Evolutionary conservation across 1,284 basidiomycete genomes (phyloP).

Genomic region (Xerocomus minutiporus): DNA sequence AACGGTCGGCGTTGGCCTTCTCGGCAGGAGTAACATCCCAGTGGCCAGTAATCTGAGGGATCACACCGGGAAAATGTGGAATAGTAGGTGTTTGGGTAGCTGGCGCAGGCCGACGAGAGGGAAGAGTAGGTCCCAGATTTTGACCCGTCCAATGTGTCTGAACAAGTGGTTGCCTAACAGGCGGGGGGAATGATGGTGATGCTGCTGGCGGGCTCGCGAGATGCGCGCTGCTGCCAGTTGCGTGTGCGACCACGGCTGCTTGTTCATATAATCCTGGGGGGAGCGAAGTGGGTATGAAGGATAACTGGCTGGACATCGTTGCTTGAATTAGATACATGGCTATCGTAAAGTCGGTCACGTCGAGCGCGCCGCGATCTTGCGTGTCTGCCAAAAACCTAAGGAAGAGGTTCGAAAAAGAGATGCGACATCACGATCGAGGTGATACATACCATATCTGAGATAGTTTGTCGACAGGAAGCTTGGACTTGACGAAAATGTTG

Average conservation of each 20-base stretch:
- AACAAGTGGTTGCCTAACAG: constrained; percentile 32
- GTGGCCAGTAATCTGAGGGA: constrained; percentile 25
- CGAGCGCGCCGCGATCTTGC: constrained; percentile 85
- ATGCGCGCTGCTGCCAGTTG: constrained; percentile 57
- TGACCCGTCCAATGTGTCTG: constrained; percentile 67
- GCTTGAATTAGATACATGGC: constrained; percentile 97
- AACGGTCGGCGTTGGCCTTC: constrained; percentile 76
- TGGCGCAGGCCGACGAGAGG: constrained; percentile 18
- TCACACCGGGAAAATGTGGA: constrained; percentile 26
- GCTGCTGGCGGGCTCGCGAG: constrained; percentile 43
- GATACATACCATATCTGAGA: constrained; percentile 84
- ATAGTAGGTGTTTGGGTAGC: constrained; percentile 15
- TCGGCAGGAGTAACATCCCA: constrained; percentile 89
- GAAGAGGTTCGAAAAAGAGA: constrained; percentile 7
- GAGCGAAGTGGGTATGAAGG: constrained; percentile 71
- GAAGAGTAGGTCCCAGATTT: constrained; percentile 21
- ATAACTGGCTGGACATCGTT: constrained; percentile 78
- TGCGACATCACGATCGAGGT: background rate
- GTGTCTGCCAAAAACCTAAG: constrained; percentile 91
- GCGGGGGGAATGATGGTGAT: constrained; percentile 36
- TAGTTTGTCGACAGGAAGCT: constrained; percentile 84
- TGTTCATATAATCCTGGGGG: constrained; percentile 92
- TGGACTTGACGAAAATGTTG: constrained; percentile 91
- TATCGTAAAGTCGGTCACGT: constrained; percentile 90
- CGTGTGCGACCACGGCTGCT: constrained; percentile 55